Base-by-base conservation (phyloP, 345 rosid species). In the Sisymbrium altissimum region DNA sequence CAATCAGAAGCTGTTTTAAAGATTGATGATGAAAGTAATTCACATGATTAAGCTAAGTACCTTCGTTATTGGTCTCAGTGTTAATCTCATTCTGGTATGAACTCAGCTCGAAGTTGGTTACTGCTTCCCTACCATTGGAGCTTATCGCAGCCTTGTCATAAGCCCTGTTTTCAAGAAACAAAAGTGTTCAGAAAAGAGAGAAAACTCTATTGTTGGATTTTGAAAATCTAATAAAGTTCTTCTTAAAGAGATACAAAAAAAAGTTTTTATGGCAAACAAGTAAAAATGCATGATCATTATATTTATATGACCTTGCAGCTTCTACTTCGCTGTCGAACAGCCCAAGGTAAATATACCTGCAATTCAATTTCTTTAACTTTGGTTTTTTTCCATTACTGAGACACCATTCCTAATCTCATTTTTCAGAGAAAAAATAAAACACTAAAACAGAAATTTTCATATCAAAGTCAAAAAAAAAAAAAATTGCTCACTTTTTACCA, bases 291-390 rank as follows among this genome's bases (percentile, higher is more conserved):
- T 84, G 85, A 86, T 89, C 90, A 85, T 45, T 55, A 25, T 19
- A 5, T 50, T 50, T 9, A 53, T 72, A 83, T 80, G 90, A 91
- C 98, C 98, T 93, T 89, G 97, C 98, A 85, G 97, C 98, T 83
- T 91, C 94, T 85, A 91, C 96, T 88, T 93, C 92, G 69, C 82
- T 88, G 89, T 93, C 88, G 94, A 93, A 93, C 75, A 91, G 89
- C 88, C 94, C 98, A 86, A 93, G 98, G 83, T 93, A 93, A 25
- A 89, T 83, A 93, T 91, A 93, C 98, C 98, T 93, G 97, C 98
- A 91, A 55, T 64, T 84, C 80, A 89, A 90, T 82, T 73, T 74
- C 76, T 74, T 35, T 36, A 9, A 27, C 75, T 81, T 72, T 71
- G 25, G 62, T 50, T n/a, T 54, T n/a, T 82, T 14, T 27, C 29